Base-by-base conservation (phyloP, 768 basidiomycete genomes). In the Agrocybe pediades region DNA sequence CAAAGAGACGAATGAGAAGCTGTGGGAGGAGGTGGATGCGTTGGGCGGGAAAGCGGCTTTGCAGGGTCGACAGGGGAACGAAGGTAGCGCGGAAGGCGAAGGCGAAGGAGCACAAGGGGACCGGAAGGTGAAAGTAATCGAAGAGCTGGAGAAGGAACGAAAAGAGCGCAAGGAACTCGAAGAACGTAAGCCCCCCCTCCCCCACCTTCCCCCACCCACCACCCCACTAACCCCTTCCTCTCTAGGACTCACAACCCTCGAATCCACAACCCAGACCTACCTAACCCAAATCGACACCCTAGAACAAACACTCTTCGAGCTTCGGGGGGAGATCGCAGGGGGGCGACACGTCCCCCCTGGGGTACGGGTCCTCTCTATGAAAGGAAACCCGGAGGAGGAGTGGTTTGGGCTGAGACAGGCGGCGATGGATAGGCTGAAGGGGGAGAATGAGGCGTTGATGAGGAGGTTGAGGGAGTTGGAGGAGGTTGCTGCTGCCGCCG, bases 361-460 rank as follows among this genome's bases (percentile, higher is more conserved):
- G 33, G 75, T 81, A 17, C 85, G 88, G 4, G 79, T 92, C 1
- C 68, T 92, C n/a, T 78, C 82, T 45, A 69, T 95, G 58, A 71
- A 69, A 7, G 85, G 88, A 41, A 95, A 95, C 61, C 95, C 95
- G 0, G 91, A 90, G n/a, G 79, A 86, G 59, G 76, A 86, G 58
- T 92, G 92, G 83, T 82, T 82, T 13, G 90, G 91, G 41, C 72
- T 92, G 24, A 79, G 94, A 44, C 80, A 86, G 57, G 86, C 80
- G 19, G 85, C 80, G 17, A 78, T 98, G 73, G 86, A 94, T 30
- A 74, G 87, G 19, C 73, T 98, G 27, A 85, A 81, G 69, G 74
- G 70, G 40, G 96, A 99, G 75, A 99, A 98, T 64, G 82, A 84
- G 41, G 93, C 90, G 1, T 72, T 98, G 17, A 70, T 96, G 56